Conservation (phyloP, 2,329 filamentous ascomycete species). For the Lanzia echinophila region DNA sequence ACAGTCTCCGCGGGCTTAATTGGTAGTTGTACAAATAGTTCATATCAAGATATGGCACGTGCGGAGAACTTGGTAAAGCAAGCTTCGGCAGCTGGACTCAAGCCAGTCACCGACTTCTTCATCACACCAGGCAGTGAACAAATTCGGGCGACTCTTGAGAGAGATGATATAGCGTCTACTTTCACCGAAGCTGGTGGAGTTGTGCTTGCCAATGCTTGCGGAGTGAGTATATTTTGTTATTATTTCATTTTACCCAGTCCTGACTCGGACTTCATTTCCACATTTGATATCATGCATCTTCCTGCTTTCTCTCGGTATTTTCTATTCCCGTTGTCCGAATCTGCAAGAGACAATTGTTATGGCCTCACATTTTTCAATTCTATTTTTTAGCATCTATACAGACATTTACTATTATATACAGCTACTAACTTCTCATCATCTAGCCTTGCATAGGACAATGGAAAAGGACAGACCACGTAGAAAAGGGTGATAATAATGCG, state of each 20-base stretch:
- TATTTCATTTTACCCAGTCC: background rate
- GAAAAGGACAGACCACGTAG: conserved; percentile 80
- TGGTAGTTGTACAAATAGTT: conserved; percentile 97
- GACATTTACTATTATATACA: background rate
- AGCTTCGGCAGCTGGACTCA: conserved; percentile 79
- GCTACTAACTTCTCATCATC: background rate
- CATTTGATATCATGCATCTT: no score
- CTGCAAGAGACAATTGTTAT: no score
- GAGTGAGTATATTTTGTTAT: conserved; percentile 28
- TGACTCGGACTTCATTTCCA: no score
- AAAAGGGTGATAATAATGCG: conserved; percentile 82
- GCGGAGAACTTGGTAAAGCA: conserved; percentile 91
- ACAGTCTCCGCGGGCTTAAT: conserved; percentile 90
- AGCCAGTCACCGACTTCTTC: conserved; percentile 87
- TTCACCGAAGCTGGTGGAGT: conserved; percentile 83
- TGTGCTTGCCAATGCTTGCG: conserved; percentile 91
- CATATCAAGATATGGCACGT: conserved; percentile 97
- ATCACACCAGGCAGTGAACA: conserved; percentile 96
- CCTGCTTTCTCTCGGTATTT: no score
- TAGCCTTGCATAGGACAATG: conserved; percentile 78
- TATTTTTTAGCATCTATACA: no score
- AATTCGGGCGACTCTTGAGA: conserved; percentile 87
- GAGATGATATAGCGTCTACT: conserved; percentile 78
- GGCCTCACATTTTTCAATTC: no score
- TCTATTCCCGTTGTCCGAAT: no score